Evolutionary conservation across 192 early-diverging fungal genomes (phyloP).

Genomic region (Backusella psychrophila): DNA sequence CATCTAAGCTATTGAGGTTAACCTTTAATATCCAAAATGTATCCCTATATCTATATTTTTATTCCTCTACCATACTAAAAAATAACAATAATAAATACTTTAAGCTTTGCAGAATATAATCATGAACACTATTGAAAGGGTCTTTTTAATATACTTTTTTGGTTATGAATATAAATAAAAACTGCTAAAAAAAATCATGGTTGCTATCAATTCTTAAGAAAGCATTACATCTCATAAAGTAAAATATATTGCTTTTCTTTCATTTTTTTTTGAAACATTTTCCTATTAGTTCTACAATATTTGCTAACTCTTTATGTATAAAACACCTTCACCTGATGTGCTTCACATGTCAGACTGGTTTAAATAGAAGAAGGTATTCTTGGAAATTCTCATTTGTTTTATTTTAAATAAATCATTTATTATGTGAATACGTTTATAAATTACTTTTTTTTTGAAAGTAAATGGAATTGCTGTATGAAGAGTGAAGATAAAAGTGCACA

Average conservation of each 20-base stretch:
- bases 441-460: constrained; percentile 3
- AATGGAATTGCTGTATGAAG: constrained; percentile 18
- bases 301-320: neutral
- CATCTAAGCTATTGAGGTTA: neutral
- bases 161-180: too few relatives aligned
- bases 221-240: too few relatives aligned
- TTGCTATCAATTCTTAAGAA: too few relatives aligned
- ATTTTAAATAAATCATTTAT: neutral
- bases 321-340: neutral
- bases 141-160: too few relatives aligned
- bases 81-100: neutral
- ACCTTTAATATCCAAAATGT: neutral
- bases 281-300: too few relatives aligned
- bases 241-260: too few relatives aligned
- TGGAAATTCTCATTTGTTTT: neutral
- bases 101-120: too few relatives aligned
- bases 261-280: too few relatives aligned
- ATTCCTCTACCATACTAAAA: neutral
- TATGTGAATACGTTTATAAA: neutral
- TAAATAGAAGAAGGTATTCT: too few relatives aligned
- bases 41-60: neutral
- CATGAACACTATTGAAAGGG: too few relatives aligned
- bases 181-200: too few relatives aligned
- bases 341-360: too few relatives aligned
- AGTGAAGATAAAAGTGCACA: neutral